Base-by-base conservation (phyloP, 2,329 filamentous ascomycete genomes). In the Alternaria atra region DNA sequence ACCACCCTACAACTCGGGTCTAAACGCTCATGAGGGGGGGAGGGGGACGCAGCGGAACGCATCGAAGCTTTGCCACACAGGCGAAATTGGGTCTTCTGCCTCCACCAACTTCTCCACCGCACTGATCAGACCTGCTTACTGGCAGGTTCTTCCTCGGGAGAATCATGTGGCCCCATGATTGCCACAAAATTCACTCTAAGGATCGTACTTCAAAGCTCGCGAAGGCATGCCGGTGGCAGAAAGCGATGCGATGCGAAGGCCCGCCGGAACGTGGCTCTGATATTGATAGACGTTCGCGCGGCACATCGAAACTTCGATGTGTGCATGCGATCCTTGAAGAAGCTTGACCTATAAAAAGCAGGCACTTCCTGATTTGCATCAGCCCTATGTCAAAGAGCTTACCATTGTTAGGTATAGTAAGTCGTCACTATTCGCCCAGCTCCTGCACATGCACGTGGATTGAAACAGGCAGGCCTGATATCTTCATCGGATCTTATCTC, bases 1-100 rank as follows among this genome's bases (percentile, higher is more conserved):
- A 56, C 64, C 58, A 53, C 61, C 66, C 68, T 63, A 61, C 37
- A 55, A 63, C 59, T 65, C 61, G 69, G 69, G 62, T 70, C 63
- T 46, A 64, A 60, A 58, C 54, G 55, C 58, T 54, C 63, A 60
- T 20, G 61, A 20, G 20, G 20, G 20, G 20, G 20, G 20, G 20
- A 20, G 57, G 63, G 64, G 57, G 62, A 64, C 52, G 66, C 55
- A 61, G 64, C 46, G 67, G 69, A 57, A 61, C 51, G 64, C 59
- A 66, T 69, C 61, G 52, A 69, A 64, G 63, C 67, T 67, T 74
- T 64, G 69, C 71, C 72, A 72, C 72, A 66, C 62, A 50, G 56
- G 66, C 64, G 61, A 64, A 64, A 68, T 35, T 52, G 43, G 42
- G 29, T 56, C 62, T 55, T 54, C 50, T 56, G 52, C 50, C 43